Evolutionary conservation across 176 grass and related monocot species (phyloP), one percentile per base, ranked within the genome.

Genomic region (Aegilops speltoides): DNA sequence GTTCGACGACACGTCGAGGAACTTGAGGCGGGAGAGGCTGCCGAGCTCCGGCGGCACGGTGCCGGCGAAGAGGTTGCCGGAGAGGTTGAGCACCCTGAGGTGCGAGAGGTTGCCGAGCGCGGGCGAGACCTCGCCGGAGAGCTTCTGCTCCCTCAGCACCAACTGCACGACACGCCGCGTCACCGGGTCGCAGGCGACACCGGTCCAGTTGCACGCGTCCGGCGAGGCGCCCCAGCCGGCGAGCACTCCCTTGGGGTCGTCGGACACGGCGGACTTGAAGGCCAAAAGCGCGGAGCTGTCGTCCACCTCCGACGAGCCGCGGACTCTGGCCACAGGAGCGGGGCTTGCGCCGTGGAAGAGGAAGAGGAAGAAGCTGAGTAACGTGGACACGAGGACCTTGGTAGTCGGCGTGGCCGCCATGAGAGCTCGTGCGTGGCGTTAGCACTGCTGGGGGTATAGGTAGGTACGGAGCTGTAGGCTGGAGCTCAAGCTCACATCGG

Each of bases 181-280:
- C 14, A 34, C 38, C n/a, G 12, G 22, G 88, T 91, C 74, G 76
- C 97, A 99, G 1, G 64, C 81, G 25, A 99, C 57, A 8, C 97
- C 94, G 6, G 90, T 94, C 97, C 97, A 99, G 43, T 91, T 88
- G 88, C 97, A 99, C 36, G 84, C 70, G n/a, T 89, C 61, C 0
- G 7, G 14, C 1, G 90, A 79, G 34, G 17, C 8, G 16, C 52
- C 89, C 97, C 94, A 96, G 56, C 66, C 38, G 1, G 71, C 20
- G 12, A 99, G 86, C 1, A 32, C 86, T 34, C 82, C 82, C 1
- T 78, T 82, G 1, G 90, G 87, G 24, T 93, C 97, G 0, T 33
- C 66, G 15, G 90, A 82, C 64, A 96, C 65, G 17, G 84, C 32
- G 2, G 89, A 88, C 17, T 79, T 84, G 32, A 99, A 96, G 37